These are phyloP conservation scores for Melaleuca quinquenervia DNA, from an alignment of 345 rosid genomes.

Conservation along the genomic window DNA sequence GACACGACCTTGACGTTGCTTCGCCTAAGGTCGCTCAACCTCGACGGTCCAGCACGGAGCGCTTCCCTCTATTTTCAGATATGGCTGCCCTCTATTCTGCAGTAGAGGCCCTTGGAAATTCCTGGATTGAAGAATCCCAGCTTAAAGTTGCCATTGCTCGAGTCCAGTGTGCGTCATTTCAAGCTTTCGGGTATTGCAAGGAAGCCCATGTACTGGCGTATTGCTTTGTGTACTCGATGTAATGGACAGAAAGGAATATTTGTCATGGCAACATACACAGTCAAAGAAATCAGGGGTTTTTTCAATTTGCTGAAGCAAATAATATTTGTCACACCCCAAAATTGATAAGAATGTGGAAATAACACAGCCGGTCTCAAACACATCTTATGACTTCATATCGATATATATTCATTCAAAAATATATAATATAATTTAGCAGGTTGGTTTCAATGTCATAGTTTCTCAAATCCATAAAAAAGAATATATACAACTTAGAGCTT, in stretches of 20 bases:
- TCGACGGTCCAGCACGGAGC: fast-evolving
- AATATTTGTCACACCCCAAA: no score
- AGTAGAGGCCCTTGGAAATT: constrained; percentile 15
- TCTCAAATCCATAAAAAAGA: no score
- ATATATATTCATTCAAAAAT: no score
- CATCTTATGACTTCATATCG: no score
- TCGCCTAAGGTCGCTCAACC: background rate
- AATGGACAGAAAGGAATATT: background rate
- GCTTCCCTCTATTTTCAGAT: constrained; percentile 21
- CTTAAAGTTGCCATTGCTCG: constrained; percentile 3
- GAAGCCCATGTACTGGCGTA: background rate
- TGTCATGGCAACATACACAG: background rate
- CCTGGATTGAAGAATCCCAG: constrained; percentile 11
- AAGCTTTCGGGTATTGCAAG: no score
- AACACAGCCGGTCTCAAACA: no score
- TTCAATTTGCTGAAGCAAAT: background rate
- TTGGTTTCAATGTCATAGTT: no score
- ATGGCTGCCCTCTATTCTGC: constrained; percentile 25
- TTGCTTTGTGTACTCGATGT: background rate
- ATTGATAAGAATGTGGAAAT: no score
- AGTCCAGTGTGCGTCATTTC: constrained; percentile 6
- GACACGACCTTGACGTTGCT: background rate
- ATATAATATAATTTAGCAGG: no score
- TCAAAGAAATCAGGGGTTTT: background rate
- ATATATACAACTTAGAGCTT: no score